Conservation (phyloP, 2,329 filamentous ascomycete genomes). For the Ceratocystis papillata region DNA sequence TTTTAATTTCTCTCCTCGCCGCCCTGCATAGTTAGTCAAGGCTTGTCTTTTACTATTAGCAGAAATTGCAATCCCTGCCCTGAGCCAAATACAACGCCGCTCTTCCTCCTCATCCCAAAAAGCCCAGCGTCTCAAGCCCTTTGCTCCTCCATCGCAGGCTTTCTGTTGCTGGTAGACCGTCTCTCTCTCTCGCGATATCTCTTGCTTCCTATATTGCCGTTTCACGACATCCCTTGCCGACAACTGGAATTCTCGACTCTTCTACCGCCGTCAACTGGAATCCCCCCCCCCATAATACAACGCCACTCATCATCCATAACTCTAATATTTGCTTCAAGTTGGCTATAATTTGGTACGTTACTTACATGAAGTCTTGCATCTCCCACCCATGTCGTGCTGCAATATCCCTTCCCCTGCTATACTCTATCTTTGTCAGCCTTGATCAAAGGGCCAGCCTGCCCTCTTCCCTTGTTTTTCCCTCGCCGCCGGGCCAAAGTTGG, state of each 20-base stretch:
- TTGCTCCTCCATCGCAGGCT: background rate
- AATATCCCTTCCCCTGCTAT: background rate
- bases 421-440: conserved; percentile 4
- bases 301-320: background rate
- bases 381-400: background rate
- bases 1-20: conserved; percentile 7
- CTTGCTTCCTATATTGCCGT: background rate
- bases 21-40: background rate
- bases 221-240: background rate
- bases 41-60: conserved; percentile 13
- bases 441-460: background rate
- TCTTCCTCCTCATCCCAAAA: background rate
- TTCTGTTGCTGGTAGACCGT: background rate
- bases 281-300: background rate
- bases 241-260: conserved; percentile 3
- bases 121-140: background rate
- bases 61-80: background rate
- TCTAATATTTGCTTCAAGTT: background rate
- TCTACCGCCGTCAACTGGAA: background rate
- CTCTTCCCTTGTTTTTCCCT: background rate
- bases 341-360: background rate
- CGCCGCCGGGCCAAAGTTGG: background rate
- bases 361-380: background rate
- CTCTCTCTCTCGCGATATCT: background rate
- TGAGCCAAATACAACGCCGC: background rate